These are phyloP conservation scores for Penicillium sp. DNA, from an alignment of 2,329 filamentous ascomycete genomes.

Conservation along the genomic window DNA sequence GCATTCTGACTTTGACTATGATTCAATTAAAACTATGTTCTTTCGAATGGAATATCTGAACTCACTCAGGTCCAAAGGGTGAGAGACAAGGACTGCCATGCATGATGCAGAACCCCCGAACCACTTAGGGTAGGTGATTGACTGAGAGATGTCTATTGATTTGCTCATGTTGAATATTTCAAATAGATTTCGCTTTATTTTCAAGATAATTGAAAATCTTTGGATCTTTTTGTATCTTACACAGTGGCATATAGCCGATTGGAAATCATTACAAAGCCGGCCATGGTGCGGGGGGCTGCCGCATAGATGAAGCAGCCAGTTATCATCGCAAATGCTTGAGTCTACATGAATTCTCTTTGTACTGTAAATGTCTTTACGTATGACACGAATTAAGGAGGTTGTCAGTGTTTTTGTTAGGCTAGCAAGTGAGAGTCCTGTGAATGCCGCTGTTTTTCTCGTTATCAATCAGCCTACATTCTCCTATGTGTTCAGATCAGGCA, in stretches of 20 bases:
- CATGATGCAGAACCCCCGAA: constrained; percentile 31
- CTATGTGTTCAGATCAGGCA: background rate
- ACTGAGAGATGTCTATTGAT: background rate
- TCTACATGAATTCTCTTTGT: background rate
- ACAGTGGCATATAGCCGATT: constrained; percentile 7
- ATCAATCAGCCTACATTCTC: background rate
- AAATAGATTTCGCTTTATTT: background rate
- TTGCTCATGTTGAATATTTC: background rate
- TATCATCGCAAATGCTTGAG: background rate
- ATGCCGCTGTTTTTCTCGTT: background rate
- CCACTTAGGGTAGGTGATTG: constrained; percentile 19
- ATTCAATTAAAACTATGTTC: background rate
- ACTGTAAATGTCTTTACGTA: too few species aligned
- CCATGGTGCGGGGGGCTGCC: background rate
- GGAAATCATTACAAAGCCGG: background rate
- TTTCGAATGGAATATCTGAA: background rate
- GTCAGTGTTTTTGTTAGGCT: background rate
- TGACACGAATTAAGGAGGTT: background rate
- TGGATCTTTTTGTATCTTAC: background rate
- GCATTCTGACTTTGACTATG: constrained; percentile 28
- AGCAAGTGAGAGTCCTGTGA: background rate
- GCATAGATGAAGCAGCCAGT: background rate
- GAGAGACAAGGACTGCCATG: constrained; percentile 29
- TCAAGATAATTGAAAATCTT: background rate
- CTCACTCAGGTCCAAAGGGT: constrained; percentile 28